Conservation (phyloP, 1,284 basidiomycete species). For the Volvariella volvacea region DNA sequence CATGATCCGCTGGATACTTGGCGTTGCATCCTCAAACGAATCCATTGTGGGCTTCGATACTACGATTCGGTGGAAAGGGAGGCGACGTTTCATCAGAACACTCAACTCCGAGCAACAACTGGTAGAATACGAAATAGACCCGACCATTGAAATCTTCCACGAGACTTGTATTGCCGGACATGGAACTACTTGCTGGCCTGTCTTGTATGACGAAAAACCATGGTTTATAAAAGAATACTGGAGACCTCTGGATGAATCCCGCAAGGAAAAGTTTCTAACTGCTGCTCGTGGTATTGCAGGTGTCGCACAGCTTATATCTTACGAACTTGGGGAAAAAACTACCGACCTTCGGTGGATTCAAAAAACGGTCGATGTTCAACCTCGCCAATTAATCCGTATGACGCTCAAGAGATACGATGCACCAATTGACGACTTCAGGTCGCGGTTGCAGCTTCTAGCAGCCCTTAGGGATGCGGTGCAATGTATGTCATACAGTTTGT, state of each 20-base stretch:
- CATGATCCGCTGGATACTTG: conserved; percentile 9
- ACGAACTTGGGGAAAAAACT: no score
- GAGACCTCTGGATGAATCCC: not conserved
- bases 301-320: conserved; percentile 6
- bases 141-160: conserved; percentile 4
- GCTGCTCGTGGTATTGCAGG: conserved; percentile 6
- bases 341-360: no score
- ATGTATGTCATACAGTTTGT: no score
- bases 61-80: conserved; percentile 5
- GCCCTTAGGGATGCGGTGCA: no score
- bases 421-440: no score
- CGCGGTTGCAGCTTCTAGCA: no score
- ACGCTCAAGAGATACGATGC: no score
- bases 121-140: conserved; percentile 1
- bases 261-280: conserved; percentile 6
- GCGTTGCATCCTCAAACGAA: conserved; percentile 6
- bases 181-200: conserved; percentile 10
- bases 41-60: conserved; percentile 8
- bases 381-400: no score
- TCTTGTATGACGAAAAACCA: not conserved
- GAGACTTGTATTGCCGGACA: conserved; percentile 6
- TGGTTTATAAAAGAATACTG: conserved; percentile 6
- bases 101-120: not conserved
- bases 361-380: no score
- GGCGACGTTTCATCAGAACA: not conserved